Evolutionary conservation across 2,329 filamentous ascomycete species (phyloP), one percentile per base, ranked within the genome.

Genomic region (Botryotinia calthae): DNA sequence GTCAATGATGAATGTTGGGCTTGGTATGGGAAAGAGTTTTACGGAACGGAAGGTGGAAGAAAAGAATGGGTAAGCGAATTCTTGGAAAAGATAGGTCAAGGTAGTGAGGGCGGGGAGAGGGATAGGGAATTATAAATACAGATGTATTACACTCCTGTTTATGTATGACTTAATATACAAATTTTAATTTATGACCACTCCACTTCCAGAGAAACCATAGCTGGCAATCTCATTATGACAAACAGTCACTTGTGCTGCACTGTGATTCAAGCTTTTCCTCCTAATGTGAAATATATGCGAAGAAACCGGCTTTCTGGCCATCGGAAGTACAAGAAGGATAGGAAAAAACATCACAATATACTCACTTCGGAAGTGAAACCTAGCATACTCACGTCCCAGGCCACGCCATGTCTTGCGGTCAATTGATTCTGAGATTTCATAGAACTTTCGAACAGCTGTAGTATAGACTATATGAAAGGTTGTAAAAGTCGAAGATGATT

Each of bases 1-100:
- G 65, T 82, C 40, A 82, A 81, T 1, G 86, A 88, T 73, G 87
- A 86, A 58, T 90, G 89, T 79, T 89, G 87, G 88, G 87, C 88
- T 76, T 86, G 86, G 78, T 84, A 87, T 72, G 82, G 88, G 8
- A 75, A 76, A 48, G 42, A 48, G 10, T 77, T 78, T 64, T 46
- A 54, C 37, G 71, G 66, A n/a, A 74, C 80, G 37, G 72, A 63
- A 22, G 67, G 58, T 18, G 73, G 72, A 10, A 74, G 59, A 34
- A 71, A 74, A 61, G 65, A 70, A 4, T 80, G 79, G 79, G 75
- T 76, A 22, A 72, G 76, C 28, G 77, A 80, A 16, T 77, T 81
- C 61, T 63, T 79, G 62, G 71, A 56, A n/a, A 70, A 70, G 14
- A 59, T 81, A 40, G 73, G 69, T 20, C 69, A 73, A 59, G 72